Base-by-base conservation (phyloP, 495 filamentous ascomycete genomes). In the Bryoglossum gracile region DNA sequence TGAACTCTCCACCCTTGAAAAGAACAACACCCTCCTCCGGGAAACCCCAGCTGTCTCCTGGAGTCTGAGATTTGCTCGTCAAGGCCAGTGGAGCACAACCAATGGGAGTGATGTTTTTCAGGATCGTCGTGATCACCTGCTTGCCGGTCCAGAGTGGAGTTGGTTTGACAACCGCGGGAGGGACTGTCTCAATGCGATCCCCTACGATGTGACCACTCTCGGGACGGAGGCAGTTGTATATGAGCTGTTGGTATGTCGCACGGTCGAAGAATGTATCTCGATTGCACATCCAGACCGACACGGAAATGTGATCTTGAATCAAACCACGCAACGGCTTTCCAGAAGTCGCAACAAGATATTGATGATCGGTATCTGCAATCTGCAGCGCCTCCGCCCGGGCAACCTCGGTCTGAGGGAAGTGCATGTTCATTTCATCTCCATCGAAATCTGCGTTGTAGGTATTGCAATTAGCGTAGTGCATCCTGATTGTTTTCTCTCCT, bases 361-460 rank as follows among this genome's bases (percentile, higher is more conserved):
- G 94, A 60, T 94, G 87, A 62, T 99, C 91, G 13, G 94, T 95
- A 63, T 95, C 90, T 8, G 94, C 92, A 57, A 99, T 82, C 62
- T 84, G 82, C 43, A 89, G 72, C 2, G 92, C 92, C 66, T 99
- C 94, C 2, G 89, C 82, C 49, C 92, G 76, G 19, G 91, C 94
- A 60, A 96, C 71, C 62, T 96, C 94, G 57, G 94, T 96, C 56
- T 99, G 94, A 8, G 94, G 94, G 62, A 99, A 95, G 64, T 99
- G 94, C 92, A 99, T 94, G 64, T 99, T 99, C 94, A 99, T 99
- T 68, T 99, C 94, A 58, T 99, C 94, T 64, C 94, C 94, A 63
- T 99, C 94, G 66, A 97, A 99, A 77, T 99, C 94, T n/a, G 94
- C 94, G 57, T 99, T 99, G 75, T 99, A 98, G 9, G 94, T 95